Base-by-base conservation (phyloP, 2,329 filamentous ascomycete species). In the Pseudocercospora fijiensis region DNA sequence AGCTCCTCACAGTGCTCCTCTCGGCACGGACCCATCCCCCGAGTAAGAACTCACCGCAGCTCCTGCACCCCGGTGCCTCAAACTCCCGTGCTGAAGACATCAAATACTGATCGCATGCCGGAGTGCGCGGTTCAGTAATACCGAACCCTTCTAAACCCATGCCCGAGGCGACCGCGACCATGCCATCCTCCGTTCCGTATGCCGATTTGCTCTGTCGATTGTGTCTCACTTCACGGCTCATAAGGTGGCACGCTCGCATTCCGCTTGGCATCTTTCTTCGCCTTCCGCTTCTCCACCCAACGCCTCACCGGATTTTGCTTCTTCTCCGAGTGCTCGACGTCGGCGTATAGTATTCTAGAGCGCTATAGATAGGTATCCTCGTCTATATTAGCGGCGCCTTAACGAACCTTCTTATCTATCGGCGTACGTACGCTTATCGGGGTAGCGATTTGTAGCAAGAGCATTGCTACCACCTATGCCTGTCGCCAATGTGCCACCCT, bases 241-340 rank as follows among this genome's bases (percentile, higher is more conserved):
- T 68, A 65, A 24, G 58, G 57, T 33, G 64, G 65, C 43, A 60
- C 62, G 41, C 60, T 63, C 22, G 58, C 62, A 41, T 55, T 60
- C 3, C 60, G 18, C 58, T 63, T 65, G 24, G 57, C 60, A 16
- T 61, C 62, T 61, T 65, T 68, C 51, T 65, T 67, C 52, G 60
- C 62, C 49, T 58, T 62, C 18, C 65, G 52, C 61, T 68, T 66
- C 13, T 67, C 63, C 7, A 68, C n/a, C 68, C 68, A 70, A 18
- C 59, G 58, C 64, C 60, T 65, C 20, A 70, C 5, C 6, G 49
- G 33, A 27, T 55, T 60, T 27, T 41, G 55, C 55, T 62, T 65
- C 61, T 67, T 61, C 56, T 59, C 45, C 2, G 33, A 3, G 10
- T 59, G 56, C 57, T 66, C n/a, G n/a, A n/a, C n/a, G n/a, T n/a